Evolutionary conservation across 2,329 filamentous ascomycete species (phyloP).

Genomic region (Trichoderma endophyticum): DNA sequence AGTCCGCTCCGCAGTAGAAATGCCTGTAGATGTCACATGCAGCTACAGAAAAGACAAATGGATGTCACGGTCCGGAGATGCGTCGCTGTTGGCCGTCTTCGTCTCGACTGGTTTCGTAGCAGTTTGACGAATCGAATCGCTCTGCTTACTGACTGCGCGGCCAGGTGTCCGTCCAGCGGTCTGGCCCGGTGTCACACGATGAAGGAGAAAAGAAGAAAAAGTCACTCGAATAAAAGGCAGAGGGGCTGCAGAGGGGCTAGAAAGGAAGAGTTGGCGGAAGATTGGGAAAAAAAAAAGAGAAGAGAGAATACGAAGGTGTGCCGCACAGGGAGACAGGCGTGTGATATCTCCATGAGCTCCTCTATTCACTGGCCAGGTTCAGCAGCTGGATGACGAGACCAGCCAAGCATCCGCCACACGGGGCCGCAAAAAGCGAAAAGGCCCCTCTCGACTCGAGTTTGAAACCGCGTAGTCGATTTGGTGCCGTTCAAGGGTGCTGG

Average conservation of each 20-base stretch:
- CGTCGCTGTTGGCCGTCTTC: conserved; percentile 6
- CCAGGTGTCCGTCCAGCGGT: conserved; percentile 5
- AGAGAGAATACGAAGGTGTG: conserved; percentile 19
- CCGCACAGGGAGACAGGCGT: conserved; percentile 11
- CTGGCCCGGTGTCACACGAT: neutral
- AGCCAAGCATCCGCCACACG: conserved; percentile 8
- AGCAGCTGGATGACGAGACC: neutral
- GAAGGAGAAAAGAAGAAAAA: neutral
- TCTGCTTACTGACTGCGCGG: neutral
- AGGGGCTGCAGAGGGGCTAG: neutral
- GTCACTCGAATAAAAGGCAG: neutral
- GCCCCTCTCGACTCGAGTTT: conserved; percentile 6
- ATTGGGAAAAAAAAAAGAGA: neutral
- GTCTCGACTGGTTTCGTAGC: neutral
- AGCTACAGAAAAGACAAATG: neutral
- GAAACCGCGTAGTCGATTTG: conserved; percentile 16
- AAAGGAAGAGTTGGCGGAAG: neutral
- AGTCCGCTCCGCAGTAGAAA: neutral
- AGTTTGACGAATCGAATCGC: conserved; percentile 10
- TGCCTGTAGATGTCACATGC: neutral
- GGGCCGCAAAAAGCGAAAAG: neutral
- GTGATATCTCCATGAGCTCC: conserved; percentile 12
- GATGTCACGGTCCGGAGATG: neutral
- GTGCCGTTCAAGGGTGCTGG: conserved; percentile 6
- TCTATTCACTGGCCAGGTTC: conserved; percentile 10